Evolutionary conservation across 1,284 basidiomycete species (phyloP).

Genomic region (Athelia sp.): DNA sequence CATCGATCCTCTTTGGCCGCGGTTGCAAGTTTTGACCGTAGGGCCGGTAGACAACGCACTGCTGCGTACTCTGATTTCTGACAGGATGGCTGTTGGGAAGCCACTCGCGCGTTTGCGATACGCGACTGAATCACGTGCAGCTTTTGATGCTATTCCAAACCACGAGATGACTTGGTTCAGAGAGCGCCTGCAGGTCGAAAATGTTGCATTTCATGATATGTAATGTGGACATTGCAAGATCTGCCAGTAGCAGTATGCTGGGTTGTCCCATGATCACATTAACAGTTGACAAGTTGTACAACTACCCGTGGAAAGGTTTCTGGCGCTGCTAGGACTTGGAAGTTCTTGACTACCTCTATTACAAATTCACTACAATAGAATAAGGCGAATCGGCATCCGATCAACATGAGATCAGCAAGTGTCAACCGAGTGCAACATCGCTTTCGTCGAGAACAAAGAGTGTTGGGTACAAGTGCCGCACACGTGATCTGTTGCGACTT

Average conservation of each 20-base stretch:
- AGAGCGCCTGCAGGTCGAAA: neutral
- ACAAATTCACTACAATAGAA: too few relatives aligned
- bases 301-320: too few relatives aligned
- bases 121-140: neutral
- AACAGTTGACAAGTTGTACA: too few relatives aligned
- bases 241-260: too few relatives aligned
- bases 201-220: neutral
- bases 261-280: too few relatives aligned
- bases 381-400: too few relatives aligned
- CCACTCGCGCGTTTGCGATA: neutral
- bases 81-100: neutral
- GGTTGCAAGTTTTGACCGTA: neutral
- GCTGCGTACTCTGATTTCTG: neutral
- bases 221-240: neutral
- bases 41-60: neutral
- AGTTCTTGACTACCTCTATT: too few relatives aligned
- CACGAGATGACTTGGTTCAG: neutral
- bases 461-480: too few relatives aligned
- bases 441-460: too few relatives aligned
- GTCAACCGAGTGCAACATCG: too few relatives aligned
- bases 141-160: neutral
- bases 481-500: neutral
- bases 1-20: constrained; percentile 1
- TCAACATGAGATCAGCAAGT: too few relatives aligned
- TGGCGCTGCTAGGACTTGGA: too few relatives aligned